phyloP scores from a whole-genome alignment of 2,329 filamentous ascomycete genomes.

The Leptoxyphium fumago region DNA sequence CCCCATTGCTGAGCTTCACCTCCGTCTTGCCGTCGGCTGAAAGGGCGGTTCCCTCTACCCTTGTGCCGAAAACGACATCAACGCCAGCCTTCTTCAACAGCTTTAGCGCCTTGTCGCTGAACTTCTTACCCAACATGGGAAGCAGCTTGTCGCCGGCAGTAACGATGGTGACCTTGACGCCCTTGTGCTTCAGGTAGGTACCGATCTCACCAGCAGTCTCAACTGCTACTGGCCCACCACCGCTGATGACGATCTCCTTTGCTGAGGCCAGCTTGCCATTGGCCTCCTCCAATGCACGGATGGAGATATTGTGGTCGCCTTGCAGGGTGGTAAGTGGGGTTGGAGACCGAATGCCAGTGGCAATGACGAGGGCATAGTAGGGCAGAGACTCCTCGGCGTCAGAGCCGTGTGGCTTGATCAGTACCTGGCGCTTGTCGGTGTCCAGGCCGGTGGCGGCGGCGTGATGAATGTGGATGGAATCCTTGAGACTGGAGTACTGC shows the following conservation, averaged over 20 bases:
- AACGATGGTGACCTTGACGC: constrained; percentile 31
- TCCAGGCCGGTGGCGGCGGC: constrained; percentile 35
- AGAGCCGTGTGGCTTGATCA: constrained; percentile 20
- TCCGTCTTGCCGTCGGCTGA: constrained; percentile 27
- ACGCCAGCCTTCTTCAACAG: constrained; percentile 35
- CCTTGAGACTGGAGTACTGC: constrained; percentile 28
- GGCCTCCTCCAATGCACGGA: constrained; percentile 18
- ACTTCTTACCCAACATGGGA: constrained; percentile 24
- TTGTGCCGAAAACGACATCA: constrained; percentile 15
- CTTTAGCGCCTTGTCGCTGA: constrained; percentile 29
- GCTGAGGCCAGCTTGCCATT: constrained; percentile 20
- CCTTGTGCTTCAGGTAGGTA: constrained; percentile 20
- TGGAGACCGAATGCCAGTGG: constrained; percentile 37
- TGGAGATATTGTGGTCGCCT: constrained; percentile 19
- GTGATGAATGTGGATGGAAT: constrained; percentile 31
- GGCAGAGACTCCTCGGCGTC: constrained; percentile 20
- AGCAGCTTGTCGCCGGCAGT: constrained; percentile 27
- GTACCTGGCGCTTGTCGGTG: constrained; percentile 27
- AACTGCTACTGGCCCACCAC: constrained; percentile 24
- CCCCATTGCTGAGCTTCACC: constrained; percentile 31
- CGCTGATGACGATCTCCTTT: constrained; percentile 21
- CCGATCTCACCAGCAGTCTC: constrained; percentile 25
- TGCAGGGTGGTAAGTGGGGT: constrained; percentile 31
- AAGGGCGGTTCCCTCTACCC: constrained; percentile 11
- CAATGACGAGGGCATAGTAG: constrained; percentile 43